Evolutionary conservation across 1,139 yeast genomes (phyloP).

Genomic region (Scheffersomyces illinoinensis): DNA sequence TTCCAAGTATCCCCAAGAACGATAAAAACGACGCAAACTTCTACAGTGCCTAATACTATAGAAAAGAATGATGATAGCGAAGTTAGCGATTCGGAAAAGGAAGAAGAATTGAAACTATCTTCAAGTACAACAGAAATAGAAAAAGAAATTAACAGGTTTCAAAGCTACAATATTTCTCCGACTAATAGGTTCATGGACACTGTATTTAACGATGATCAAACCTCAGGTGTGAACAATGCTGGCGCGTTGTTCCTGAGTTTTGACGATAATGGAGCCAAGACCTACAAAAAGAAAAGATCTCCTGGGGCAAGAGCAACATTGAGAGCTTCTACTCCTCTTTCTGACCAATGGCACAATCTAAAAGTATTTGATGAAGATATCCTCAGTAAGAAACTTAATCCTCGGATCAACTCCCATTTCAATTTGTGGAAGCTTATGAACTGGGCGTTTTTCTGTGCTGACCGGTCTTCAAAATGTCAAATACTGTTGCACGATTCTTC

Average conservation of each 20-base stretch:
- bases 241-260: not conserved
- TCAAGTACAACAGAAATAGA: slow-evolving; percentile 16
- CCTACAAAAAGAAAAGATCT: not conserved
- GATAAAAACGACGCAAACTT: not conserved
- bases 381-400: slow-evolving; percentile 24
- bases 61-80: not conserved
- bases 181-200: not conserved
- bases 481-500: slow-evolving; percentile 15
- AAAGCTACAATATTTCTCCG: slow-evolving; percentile 12
- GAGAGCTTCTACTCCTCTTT: not conserved
- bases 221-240: not conserved
- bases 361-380: slow-evolving; percentile 34
- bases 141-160: slow-evolving; percentile 18
- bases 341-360: slow-evolving; percentile 13
- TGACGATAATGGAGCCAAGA: not conserved
- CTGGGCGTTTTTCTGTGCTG: slow-evolving; percentile 41
- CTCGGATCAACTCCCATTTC: slow-evolving; percentile 18
- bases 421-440: slow-evolving; percentile 32
- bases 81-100: slow-evolving; percentile 31
- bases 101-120: slow-evolving; percentile 8
- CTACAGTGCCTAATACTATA: not conserved
- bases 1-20: slow-evolving; percentile 8
- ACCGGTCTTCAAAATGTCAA: slow-evolving; percentile 21
- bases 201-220: slow-evolving; percentile 1
- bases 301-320: not conserved